Evolutionary conservation across 768 basidiomycete genomes (phyloP).

Genomic region (Boletus sp.): DNA sequence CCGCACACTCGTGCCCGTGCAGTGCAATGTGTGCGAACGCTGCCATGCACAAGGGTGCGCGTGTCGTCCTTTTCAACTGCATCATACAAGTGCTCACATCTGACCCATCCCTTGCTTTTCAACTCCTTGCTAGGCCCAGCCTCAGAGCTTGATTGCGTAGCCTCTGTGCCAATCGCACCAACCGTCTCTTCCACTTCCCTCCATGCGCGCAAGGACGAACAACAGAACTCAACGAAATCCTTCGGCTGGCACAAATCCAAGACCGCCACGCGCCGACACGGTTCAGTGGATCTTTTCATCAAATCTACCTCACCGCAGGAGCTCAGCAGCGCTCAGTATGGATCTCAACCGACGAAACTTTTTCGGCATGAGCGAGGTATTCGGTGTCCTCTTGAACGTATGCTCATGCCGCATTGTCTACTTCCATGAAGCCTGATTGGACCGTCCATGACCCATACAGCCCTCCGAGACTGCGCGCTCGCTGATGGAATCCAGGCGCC

Average conservation of each 20-base stretch:
- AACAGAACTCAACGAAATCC: conserved; percentile 25
- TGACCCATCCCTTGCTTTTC: conserved; percentile 1
- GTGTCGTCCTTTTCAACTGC: conserved; percentile 18
- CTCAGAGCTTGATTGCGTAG: conserved; percentile 4
- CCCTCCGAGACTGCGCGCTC: conserved; percentile 77
- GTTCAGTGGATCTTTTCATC: conserved; percentile 75
- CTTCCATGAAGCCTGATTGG: conserved; percentile 6
- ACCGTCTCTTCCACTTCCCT: conserved; percentile 3
- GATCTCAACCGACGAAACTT: conserved; percentile 67
- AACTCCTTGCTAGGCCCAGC: conserved; percentile 1
- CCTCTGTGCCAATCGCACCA: conserved; percentile 10
- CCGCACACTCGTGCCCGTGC: conserved; percentile 33
- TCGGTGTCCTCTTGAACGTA: conserved; percentile 74
- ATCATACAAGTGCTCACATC: conserved; percentile 12
- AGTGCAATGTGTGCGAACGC: conserved; percentile 20
- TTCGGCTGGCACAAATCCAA: conserved; percentile 23
- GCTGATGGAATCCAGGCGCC: conserved; percentile 69
- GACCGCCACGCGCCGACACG: conserved; percentile 36
- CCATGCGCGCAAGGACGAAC: conserved; percentile 27
- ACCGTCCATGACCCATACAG: conserved; percentile 35
- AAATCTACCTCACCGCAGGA: conserved; percentile 61
- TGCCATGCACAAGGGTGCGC: conserved; percentile 27
- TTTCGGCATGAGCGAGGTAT: conserved; percentile 77
- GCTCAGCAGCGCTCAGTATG: conserved; percentile 55
- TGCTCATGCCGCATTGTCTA: conserved; percentile 22